A percentile compares a stretch with the other conserved stretches of the same genome.
Evolutionary conservation across 192 early-diverging fungal species (phyloP).

Genomic region (Paraglomus occultum): DNA sequence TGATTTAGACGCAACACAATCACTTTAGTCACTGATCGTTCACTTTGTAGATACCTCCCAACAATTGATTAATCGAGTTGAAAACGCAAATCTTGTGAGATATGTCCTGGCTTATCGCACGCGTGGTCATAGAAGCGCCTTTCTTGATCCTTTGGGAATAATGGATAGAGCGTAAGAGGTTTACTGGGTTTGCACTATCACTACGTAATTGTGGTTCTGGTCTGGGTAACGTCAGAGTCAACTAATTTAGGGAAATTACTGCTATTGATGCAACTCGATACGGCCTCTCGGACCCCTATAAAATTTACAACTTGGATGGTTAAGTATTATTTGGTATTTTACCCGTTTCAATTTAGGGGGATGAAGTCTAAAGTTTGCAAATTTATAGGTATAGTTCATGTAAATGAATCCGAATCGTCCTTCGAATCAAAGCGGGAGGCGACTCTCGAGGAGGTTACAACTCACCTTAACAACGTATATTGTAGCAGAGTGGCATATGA

Average conservation of each 20-base stretch:
- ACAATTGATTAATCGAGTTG: constrained; percentile 81
- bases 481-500: constrained; percentile 90
- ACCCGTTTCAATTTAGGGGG: neutral
- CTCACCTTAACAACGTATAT: constrained; percentile 70
- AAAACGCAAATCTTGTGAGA: constrained; percentile 81
- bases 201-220: neutral
- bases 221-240: neutral
- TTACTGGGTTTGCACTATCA: neutral
- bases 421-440: constrained; percentile 50
- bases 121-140: constrained; percentile 77
- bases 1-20: neutral
- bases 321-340: neutral
- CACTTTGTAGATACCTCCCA: constrained; percentile 56
- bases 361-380: neutral
- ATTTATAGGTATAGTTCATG: constrained; percentile 64
- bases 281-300: constrained; percentile 58
- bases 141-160: constrained; percentile 85
- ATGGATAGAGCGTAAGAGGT: constrained; percentile 61
- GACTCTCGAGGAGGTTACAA: constrained; percentile 63
- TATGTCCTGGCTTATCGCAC: constrained; percentile 77
- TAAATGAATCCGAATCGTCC: constrained; percentile 51
- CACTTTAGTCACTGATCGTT: neutral
- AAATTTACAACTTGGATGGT: constrained; percentile 64
- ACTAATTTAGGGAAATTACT: constrained; percentile 41
- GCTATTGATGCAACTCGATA: constrained; percentile 86